Evolutionary conservation across 176 grass and related monocot species (phyloP).

Genomic region (Luzula sylvatica): DNA sequence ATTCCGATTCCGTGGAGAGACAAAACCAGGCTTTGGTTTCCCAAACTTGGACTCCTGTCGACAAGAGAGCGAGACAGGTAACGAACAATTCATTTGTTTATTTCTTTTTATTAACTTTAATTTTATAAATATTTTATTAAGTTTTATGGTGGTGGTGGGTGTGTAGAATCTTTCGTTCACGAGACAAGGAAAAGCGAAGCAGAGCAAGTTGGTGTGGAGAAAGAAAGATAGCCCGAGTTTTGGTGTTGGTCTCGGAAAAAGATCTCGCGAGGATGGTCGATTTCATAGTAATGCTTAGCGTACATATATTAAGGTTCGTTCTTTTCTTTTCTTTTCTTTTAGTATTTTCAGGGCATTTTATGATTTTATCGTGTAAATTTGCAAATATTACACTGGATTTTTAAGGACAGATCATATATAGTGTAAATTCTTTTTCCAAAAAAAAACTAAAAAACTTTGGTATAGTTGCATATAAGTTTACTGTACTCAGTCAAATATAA

Average conservation of each 20-base stretch:
- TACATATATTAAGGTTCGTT: slow-evolving; percentile 6
- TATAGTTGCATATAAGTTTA: too few relatives aligned
- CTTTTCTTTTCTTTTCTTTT: not conserved
- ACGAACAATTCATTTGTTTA: not conserved
- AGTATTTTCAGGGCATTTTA: slow-evolving; percentile 9
- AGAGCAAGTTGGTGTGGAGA: slow-evolving; percentile 89
- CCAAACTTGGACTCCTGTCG: slow-evolving; percentile 67
- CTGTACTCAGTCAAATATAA: too few relatives aligned
- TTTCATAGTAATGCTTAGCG: slow-evolving; percentile 24
- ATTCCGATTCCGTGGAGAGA: slow-evolving; percentile 26
- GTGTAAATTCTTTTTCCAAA: not conserved
- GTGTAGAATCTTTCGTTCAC: slow-evolving; percentile 79
- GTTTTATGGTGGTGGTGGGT: slow-evolving; percentile 20
- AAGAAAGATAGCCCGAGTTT: slow-evolving; percentile 46
- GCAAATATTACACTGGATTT: slow-evolving; percentile 1
- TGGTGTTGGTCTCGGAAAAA: slow-evolving; percentile 48
- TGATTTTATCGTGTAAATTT: slow-evolving; percentile 14
- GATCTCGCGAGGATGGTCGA: slow-evolving; percentile 40
- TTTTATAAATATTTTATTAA: slow-evolving; percentile 12
- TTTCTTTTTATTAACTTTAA: not conserved
- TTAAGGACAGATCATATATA: slow-evolving; percentile 10
- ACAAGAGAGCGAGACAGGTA: slow-evolving; percentile 93
- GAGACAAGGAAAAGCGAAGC: slow-evolving; percentile 72
- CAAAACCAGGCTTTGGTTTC: slow-evolving; percentile 24
- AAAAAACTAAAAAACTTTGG: not conserved